A percentile compares a stretch with the other conserved stretches of the same genome.
phyloP scores from a whole-genome alignment of 345 rosid genomes.

The Eucalyptus sp. region DNA sequence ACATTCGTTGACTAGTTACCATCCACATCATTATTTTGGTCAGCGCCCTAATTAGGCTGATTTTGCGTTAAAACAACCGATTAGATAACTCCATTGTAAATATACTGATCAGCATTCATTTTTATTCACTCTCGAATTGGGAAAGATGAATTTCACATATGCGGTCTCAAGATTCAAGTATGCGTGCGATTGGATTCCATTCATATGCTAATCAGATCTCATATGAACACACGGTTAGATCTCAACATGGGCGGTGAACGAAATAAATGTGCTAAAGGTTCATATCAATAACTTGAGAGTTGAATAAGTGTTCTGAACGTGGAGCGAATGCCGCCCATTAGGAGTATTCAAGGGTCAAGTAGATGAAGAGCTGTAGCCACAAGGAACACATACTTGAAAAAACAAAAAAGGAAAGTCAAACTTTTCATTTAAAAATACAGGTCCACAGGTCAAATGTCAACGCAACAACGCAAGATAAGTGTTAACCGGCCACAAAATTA shows the following conservation, averaged over 20 bases:
- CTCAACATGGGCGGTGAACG: neutral
- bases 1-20: neutral
- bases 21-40: neutral
- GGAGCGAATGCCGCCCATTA: neutral
- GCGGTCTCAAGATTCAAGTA: neutral
- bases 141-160: neutral
- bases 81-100: neutral
- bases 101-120: neutral
- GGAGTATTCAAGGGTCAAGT: neutral
- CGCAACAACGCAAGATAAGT: neutral
- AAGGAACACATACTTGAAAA: neutral
- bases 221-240: neutral
- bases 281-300: neutral
- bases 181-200: neutral
- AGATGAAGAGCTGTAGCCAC: neutral
- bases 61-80: neutral
- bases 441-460: conserved; percentile 1
- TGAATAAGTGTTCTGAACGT: neutral
- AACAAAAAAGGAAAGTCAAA: neutral
- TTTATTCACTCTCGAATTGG: neutral
- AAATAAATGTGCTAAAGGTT: neutral
- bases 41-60: neutral
- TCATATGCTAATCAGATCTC: neutral
- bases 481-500: neutral
- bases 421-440: neutral